These are phyloP conservation scores for Amauroascus niger DNA, from an alignment of 2,329 filamentous ascomycete genomes.

Conservation along the genomic window DNA sequence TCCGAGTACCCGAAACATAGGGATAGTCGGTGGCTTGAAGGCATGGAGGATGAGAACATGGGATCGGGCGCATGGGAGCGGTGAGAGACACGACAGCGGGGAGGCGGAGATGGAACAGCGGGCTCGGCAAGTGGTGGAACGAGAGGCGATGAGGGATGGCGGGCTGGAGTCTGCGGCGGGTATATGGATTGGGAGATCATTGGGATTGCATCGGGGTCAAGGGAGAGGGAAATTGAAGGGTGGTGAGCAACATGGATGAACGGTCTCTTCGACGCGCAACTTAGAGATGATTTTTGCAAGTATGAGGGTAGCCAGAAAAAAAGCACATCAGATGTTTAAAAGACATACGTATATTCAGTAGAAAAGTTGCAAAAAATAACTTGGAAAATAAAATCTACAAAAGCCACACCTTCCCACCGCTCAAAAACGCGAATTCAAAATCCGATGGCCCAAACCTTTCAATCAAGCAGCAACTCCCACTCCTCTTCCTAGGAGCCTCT, in stretches of 20 bases:
- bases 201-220: slow-evolving; percentile 39
- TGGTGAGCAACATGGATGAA: neutral
- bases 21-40: slow-evolving; percentile 16
- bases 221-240: slow-evolving; percentile 30
- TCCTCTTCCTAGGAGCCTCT: slow-evolving; percentile 2
- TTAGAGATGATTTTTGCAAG: too few species aligned
- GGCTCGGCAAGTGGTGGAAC: slow-evolving; percentile 52
- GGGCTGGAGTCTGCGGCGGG: slow-evolving; percentile 37
- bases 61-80: neutral
- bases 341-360: too few species aligned
- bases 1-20: slow-evolving; percentile 39
- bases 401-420: neutral
- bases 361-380: neutral
- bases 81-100: neutral
- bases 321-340: neutral
- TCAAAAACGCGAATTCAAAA: neutral
- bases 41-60: slow-evolving; percentile 37
- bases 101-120: slow-evolving; percentile 34
- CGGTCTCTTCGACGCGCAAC: neutral
- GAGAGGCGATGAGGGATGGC: slow-evolving; percentile 40
- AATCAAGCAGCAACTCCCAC: neutral
- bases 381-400: neutral
- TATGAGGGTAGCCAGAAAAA: too few species aligned
- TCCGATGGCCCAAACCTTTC: neutral
- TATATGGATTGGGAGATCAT: slow-evolving; percentile 46